Evolutionary conservation across 495 filamentous ascomycete species (phyloP).

Genomic region (Daldinia grandis): DNA sequence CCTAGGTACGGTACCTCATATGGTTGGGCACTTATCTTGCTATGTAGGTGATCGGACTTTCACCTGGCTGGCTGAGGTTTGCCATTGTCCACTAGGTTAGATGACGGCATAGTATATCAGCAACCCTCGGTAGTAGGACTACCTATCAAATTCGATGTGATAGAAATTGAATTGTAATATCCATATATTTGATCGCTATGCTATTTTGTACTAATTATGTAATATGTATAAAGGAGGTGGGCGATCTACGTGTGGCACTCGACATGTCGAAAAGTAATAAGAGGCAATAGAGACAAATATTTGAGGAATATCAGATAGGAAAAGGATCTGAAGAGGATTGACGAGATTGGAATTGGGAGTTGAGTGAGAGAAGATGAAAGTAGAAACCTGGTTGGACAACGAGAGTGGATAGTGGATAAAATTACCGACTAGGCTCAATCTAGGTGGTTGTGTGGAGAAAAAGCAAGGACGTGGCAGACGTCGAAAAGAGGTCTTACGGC

Average conservation of each 20-base stretch:
- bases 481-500: constrained; percentile 7
- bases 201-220: not conserved
- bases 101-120: not conserved
- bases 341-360: constrained; percentile 21
- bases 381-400: constrained; percentile 16
- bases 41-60: not conserved
- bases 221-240: not conserved
- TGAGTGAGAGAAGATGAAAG: constrained; percentile 2
- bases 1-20: too few species aligned
- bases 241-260: constrained; percentile 10
- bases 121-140: not conserved
- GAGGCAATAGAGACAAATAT: constrained; percentile 25
- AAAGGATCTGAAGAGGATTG: constrained; percentile 34
- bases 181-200: not conserved
- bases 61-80: constrained; percentile 6
- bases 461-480: constrained; percentile 37
- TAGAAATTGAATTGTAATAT: not conserved
- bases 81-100: constrained; percentile 1
- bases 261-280: constrained; percentile 14
- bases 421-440: constrained; percentile 18
- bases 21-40: not conserved
- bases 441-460: constrained; percentile 29
- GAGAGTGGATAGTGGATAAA: not conserved
- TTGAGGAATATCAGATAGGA: constrained; percentile 22
- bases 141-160: not conserved